Percentiles rank a stretch among this genome's conserved stretches.
These are phyloP conservation scores for Lecanicillium sp. DNA, from an alignment of 2,329 filamentous ascomycete species.

Conservation along the genomic window DNA sequence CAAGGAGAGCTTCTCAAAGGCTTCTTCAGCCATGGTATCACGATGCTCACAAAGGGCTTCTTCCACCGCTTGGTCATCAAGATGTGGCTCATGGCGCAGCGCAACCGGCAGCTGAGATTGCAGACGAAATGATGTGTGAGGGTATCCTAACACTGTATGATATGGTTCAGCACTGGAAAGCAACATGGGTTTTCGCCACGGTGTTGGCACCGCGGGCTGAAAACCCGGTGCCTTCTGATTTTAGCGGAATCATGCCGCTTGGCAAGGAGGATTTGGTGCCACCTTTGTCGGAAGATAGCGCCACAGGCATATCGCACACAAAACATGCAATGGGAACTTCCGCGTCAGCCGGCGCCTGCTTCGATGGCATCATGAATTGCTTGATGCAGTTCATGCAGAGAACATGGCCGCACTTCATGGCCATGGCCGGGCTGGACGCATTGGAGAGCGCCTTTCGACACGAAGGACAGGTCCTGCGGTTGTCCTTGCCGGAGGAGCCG, in stretches of 20 bases:
- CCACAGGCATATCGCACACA: slow-evolving; percentile 78
- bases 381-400: slow-evolving; percentile 78
- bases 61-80: slow-evolving; percentile 67
- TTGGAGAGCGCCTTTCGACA: slow-evolving; percentile 82
- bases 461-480: slow-evolving; percentile 60
- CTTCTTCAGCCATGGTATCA: slow-evolving; percentile 79
- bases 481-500: slow-evolving; percentile 35
- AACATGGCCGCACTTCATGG: slow-evolving; percentile 87
- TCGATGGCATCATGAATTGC: slow-evolving; percentile 66
- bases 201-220: slow-evolving; percentile 78
- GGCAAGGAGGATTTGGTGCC: slow-evolving; percentile 47
- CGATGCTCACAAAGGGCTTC: slow-evolving; percentile 78
- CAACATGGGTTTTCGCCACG: slow-evolving; percentile 70
- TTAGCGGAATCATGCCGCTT: slow-evolving; percentile 70
- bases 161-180: slow-evolving; percentile 75
- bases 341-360: slow-evolving; percentile 30
- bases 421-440: slow-evolving; percentile 70
- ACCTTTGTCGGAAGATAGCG: slow-evolving; percentile 35
- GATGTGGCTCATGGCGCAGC: slow-evolving; percentile 52
- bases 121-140: no score
- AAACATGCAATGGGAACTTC: slow-evolving; percentile 57
- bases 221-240: slow-evolving; percentile 86
- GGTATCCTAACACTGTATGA: no score
- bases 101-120: slow-evolving; percentile 16
- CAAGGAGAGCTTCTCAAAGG: slow-evolving; percentile 71